These are phyloP conservation scores for Microthyrium microscopicum DNA, from an alignment of 2,329 filamentous ascomycete genomes.

Conservation along the genomic window DNA sequence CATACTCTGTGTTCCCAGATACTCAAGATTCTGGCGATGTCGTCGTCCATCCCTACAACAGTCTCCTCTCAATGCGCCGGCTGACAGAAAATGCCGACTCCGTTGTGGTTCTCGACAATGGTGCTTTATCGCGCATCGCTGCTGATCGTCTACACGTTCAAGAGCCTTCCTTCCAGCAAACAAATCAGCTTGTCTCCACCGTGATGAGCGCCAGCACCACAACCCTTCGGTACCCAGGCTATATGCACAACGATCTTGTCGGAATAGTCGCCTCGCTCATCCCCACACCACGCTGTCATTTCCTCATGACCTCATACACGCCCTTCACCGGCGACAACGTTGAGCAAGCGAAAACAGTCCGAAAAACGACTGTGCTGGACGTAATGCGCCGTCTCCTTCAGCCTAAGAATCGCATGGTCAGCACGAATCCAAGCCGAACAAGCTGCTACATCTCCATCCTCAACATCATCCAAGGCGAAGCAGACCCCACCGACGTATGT, in stretches of 20 bases:
- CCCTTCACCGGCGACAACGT: slow-evolving; percentile 94
- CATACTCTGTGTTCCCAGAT: slow-evolving; percentile 96
- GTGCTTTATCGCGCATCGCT: slow-evolving; percentile 80
- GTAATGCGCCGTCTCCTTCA: slow-evolving; percentile 93
- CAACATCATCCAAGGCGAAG: slow-evolving; percentile 97
- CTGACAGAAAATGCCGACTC: slow-evolving; percentile 94
- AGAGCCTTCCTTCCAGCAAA: slow-evolving; percentile 91
- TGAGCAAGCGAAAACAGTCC: slow-evolving; percentile 90
- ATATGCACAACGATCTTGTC: slow-evolving; percentile 99
- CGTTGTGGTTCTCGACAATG: slow-evolving; percentile 90
- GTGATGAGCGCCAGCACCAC: slow-evolving; percentile 98
- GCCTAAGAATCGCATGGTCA: slow-evolving; percentile 99
- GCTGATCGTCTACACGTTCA: slow-evolving; percentile 89
- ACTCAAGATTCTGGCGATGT: slow-evolving; percentile 76
- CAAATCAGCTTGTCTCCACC: slow-evolving; percentile 89
- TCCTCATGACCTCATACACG: slow-evolving; percentile 96
- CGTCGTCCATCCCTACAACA: slow-evolving; percentile 97
- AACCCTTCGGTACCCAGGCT: slow-evolving; percentile 88
- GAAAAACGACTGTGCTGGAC: slow-evolving; percentile 93
- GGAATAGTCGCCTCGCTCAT: slow-evolving; percentile 93
- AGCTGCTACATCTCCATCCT: slow-evolving; percentile 98
- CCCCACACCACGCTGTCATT: slow-evolving; percentile 90
- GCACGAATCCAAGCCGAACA: slow-evolving; percentile 84
- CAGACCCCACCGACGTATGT: slow-evolving; percentile 87
- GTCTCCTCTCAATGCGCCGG: slow-evolving; percentile 75